Evolutionary conservation across 2,329 filamentous ascomycete species (phyloP), one percentile per base, ranked within the genome.

Genomic region (Cordyceps cateniannulata): DNA sequence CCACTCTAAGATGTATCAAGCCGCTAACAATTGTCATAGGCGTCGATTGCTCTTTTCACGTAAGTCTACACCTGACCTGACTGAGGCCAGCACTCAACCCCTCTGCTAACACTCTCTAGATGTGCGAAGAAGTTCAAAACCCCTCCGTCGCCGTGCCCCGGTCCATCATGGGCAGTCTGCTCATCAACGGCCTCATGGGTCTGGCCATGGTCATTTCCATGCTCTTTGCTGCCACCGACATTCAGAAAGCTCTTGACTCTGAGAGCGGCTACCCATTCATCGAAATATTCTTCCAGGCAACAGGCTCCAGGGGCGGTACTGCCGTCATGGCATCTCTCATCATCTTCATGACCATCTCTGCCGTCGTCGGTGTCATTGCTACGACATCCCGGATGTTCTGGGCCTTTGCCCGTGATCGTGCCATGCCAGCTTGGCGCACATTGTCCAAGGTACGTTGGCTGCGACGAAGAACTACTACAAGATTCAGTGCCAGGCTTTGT

Each of bases 201-300:
- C 81, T 85, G 49, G 73, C 78, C n/a, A 82, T 85, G 74, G 66
- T 84, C n/a, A 73, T 85, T 16, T 79, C 81, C 0, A 72, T 83
- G 40, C 74, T 82, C 9, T 86, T 85, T 64, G 82, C 78, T 27
- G 72, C 85, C 18, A 76, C 76, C 2, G 75, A 85, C 60, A 69
- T 81, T 12, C 72, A 78, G 12, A 68, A 66, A 0, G 75, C 79
- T 0, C 68, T 82, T 3, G 69, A 70, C 0, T 77, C 76, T 0
- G 73, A 74, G 0, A 82, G 81, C 0, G 77, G 77, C 1, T 83
- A 81, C 52, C 83, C 85, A 0, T 85, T 85, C 63, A 85, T 87
- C 66, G 76, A 84, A 54, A 77, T 85, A 24, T 85, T 85, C 62
- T 75, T 75, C 63, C 76, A 82, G 40, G 78, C 77, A 1, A 80